Percentiles rank a stretch among this genome's conserved stretches.
Evolutionary conservation across 345 rosid species (phyloP).

Genomic region (Citrus medica): DNA sequence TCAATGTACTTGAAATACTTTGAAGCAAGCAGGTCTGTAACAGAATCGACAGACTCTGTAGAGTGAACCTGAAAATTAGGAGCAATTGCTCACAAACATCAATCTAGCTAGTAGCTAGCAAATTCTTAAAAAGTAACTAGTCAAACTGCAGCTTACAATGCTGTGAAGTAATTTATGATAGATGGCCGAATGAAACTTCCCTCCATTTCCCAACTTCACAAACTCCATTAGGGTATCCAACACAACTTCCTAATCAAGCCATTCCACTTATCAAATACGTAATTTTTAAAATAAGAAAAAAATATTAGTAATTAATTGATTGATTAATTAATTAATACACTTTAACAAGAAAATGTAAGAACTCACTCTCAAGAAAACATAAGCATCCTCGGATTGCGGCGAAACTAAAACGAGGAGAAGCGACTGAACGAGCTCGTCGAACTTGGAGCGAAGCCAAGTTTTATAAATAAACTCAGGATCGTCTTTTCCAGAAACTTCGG

Average conservation of each 20-base stretch:
- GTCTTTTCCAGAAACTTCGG: slow-evolving; percentile 13
- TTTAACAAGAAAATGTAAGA: not conserved
- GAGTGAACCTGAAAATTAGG: slow-evolving; percentile 50
- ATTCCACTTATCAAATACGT: not conserved
- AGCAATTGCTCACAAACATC: not conserved
- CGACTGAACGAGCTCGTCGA: slow-evolving; percentile 60
- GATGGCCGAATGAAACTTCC: slow-evolving; percentile 65
- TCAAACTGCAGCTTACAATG: slow-evolving; percentile 45
- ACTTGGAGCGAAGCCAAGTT: slow-evolving; percentile 83
- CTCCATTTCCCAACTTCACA: slow-evolving; percentile 65
- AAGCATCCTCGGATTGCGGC: slow-evolving; percentile 41
- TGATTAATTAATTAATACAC: not conserved
- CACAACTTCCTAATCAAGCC: slow-evolving; percentile 58
- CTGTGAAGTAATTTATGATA: slow-evolving; percentile 60
- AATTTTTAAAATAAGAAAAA: too few species aligned
- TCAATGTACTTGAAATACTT: slow-evolving; percentile 80
- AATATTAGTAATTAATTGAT: not conserved
- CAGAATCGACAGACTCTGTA: slow-evolving; percentile 30
- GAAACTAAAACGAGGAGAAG: slow-evolving; percentile 47
- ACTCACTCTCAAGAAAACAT: slow-evolving; percentile 37
- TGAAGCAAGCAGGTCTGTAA: slow-evolving; percentile 50
- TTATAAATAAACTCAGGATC: slow-evolving; percentile 55
- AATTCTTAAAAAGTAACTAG: not conserved
- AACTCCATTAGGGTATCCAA: slow-evolving; percentile 81
- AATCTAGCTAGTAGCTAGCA: not conserved